phyloP scores from a whole-genome alignment of 106 monocot species.

The Iris macrosiphon region DNA sequence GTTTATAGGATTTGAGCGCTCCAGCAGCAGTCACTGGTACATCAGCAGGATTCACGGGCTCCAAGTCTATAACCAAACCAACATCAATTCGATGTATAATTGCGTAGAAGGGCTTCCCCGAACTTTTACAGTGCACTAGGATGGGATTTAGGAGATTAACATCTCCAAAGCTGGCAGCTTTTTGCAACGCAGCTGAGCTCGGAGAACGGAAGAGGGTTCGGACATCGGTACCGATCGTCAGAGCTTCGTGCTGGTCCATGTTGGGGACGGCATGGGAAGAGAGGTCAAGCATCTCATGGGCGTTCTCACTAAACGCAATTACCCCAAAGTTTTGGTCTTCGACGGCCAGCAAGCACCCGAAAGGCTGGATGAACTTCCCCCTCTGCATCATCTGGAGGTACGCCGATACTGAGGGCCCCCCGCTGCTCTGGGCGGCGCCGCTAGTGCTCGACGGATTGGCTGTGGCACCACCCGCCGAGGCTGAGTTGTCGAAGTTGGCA shows the following conservation, averaged over 20 bases:
- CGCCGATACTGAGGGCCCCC: constrained; percentile 33
- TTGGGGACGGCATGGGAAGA: constrained; percentile 75
- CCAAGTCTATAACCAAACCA: constrained; percentile 74
- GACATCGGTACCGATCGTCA: constrained; percentile 56
- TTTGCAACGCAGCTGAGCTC: constrained; percentile 53
- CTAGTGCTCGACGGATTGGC: constrained; percentile 14
- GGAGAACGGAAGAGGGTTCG: constrained; percentile 51
- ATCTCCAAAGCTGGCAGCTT: constrained; percentile 62
- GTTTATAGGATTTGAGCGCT: constrained; percentile 74
- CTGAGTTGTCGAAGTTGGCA: no score
- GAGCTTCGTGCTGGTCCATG: constrained; percentile 61
- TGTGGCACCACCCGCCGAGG: no score
- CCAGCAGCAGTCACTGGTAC: constrained; percentile 67
- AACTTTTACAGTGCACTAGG: constrained; percentile 60
- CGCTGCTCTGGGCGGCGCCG: constrained; percentile 6
- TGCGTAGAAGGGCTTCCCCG: constrained; percentile 87
- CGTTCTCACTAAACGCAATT: constrained; percentile 80
- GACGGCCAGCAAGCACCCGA: constrained; percentile 73
- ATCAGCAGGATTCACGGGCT: constrained; percentile 82
- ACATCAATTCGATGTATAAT: constrained; percentile 62
- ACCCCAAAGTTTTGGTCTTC: constrained; percentile 43
- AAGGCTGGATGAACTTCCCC: constrained; percentile 69
- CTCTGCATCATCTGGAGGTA: constrained; percentile 74
- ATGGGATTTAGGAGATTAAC: constrained; percentile 82
- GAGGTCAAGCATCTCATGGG: constrained; percentile 78